Evolutionary conservation across 2,329 filamentous ascomycete genomes (phyloP).

Genomic region (Claviceps monticola): DNA sequence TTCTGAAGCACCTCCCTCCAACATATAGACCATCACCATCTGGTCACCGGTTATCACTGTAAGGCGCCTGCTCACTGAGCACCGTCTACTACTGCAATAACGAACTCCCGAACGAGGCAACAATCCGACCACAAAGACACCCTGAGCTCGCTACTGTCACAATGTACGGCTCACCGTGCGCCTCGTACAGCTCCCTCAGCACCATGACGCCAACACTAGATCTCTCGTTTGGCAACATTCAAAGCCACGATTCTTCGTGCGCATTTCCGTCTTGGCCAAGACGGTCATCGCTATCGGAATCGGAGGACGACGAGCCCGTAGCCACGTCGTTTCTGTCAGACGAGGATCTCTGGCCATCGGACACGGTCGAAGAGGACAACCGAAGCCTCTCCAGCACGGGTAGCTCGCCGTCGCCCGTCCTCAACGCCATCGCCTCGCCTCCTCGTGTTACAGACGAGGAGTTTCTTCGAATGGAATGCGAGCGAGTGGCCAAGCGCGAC

Average conservation of each 20-base stretch:
- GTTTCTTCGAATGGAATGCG: slow-evolving; percentile 34
- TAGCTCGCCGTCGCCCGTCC: slow-evolving; percentile 21
- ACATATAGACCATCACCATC: background rate
- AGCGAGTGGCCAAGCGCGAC: slow-evolving; percentile 36
- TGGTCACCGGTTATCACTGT: background rate
- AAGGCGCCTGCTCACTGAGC: background rate
- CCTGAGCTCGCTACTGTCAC: background rate
- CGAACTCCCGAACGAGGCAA: background rate
- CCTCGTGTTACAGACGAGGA: slow-evolving; percentile 31
- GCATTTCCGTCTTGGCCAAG: slow-evolving; percentile 47
- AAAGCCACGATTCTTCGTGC: slow-evolving; percentile 30
- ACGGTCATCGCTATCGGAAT: slow-evolving; percentile 34
- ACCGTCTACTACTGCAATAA: too few species aligned
- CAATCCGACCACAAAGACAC: background rate
- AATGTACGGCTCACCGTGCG: slow-evolving; percentile 30
- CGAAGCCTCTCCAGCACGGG: slow-evolving; percentile 33
- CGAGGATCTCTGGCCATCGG: slow-evolving; percentile 45
- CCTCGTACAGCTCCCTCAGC: slow-evolving; percentile 35
- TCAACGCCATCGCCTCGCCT: slow-evolving; percentile 16
- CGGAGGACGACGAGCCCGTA: slow-evolving; percentile 26
- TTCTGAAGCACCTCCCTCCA: background rate
- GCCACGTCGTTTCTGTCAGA: slow-evolving; percentile 46
- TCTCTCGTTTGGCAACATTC: slow-evolving; percentile 28
- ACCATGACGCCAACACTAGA: slow-evolving; percentile 30
- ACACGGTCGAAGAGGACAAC: slow-evolving; percentile 36